Evolutionary conservation across 352 stramenopile species (phyloP).

Genomic region (Globisporangium parvum): DNA sequence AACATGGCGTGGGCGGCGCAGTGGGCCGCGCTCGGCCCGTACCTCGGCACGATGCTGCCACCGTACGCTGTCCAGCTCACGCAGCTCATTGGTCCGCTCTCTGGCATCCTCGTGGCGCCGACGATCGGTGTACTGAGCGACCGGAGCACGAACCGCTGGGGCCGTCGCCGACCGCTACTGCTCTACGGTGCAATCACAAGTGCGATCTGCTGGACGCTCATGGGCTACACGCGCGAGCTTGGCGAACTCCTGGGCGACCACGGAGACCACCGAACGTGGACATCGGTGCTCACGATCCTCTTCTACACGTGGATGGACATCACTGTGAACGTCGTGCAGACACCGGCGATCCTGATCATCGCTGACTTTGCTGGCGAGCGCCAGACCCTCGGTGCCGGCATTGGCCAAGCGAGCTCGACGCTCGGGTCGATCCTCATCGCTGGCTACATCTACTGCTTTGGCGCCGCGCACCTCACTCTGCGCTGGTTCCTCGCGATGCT

Average conservation of each 20-base stretch:
- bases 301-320: slow-evolving; percentile 86
- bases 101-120: slow-evolving; percentile 60
- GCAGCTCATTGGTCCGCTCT: slow-evolving; percentile 65
- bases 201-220: slow-evolving; percentile 59
- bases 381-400: slow-evolving; percentile 53
- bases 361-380: slow-evolving; percentile 69
- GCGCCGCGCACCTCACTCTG: slow-evolving; percentile 56
- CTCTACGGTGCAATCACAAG: slow-evolving; percentile 56
- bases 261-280: slow-evolving; percentile 36
- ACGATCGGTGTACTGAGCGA: slow-evolving; percentile 68
- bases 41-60: slow-evolving; percentile 61
- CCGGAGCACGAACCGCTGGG: slow-evolving; percentile 39
- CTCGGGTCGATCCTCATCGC: slow-evolving; percentile 59
- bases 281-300: slow-evolving; percentile 48
- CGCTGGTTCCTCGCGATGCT: slow-evolving; percentile 70
- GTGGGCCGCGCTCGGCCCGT: slow-evolving; percentile 63
- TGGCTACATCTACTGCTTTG: slow-evolving; percentile 68
- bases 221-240: slow-evolving; percentile 64
- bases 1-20: slow-evolving; percentile 80
- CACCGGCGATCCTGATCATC: slow-evolving; percentile 61
- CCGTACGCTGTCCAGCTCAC: slow-evolving; percentile 67
- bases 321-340: slow-evolving; percentile 76
- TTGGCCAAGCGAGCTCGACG: slow-evolving; percentile 59
- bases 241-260: slow-evolving; percentile 55
- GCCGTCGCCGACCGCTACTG: slow-evolving; percentile 59